A percentile compares a stretch with the other conserved stretches of the same genome.
These are phyloP conservation scores for Ophiobolus disseminans DNA, from an alignment of 2,329 filamentous ascomycete genomes.

Conservation along the genomic window DNA sequence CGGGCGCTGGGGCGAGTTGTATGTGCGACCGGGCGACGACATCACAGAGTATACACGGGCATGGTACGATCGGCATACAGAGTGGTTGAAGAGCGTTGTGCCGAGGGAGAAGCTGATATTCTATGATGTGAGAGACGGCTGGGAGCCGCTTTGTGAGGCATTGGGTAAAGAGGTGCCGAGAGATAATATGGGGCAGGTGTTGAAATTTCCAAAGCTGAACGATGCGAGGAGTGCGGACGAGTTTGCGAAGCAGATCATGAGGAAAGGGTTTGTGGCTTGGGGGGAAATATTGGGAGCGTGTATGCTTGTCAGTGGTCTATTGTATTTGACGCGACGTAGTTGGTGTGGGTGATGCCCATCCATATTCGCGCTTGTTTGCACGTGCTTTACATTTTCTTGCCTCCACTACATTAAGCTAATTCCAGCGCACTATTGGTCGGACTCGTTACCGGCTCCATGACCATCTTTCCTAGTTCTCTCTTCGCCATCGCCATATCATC, in stretches of 20 bases:
- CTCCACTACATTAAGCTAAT: too few relatives aligned
- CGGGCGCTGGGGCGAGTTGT: constrained; percentile 1
- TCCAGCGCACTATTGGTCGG: background rate
- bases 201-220: background rate
- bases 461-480: constrained; percentile 4
- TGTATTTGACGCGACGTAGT: background rate
- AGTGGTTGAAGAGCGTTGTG: background rate
- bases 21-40: constrained; percentile 1
- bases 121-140: background rate
- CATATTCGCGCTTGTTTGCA: too few relatives aligned
- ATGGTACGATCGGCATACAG: background rate
- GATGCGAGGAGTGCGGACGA: background rate
- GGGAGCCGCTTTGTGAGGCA: background rate
- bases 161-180: background rate
- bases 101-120: background rate
- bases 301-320: background rate
- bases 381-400: too few relatives aligned
- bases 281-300: background rate
- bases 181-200: background rate
- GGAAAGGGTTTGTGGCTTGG: background rate
- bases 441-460: background rate
- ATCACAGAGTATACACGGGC: background rate
- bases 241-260: background rate
- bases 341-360: too few relatives aligned
- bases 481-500: constrained; percentile 4